phyloP scores from a whole-genome alignment of 805 yeast genomes.

The Metschnikowia picachoensis region DNA sequence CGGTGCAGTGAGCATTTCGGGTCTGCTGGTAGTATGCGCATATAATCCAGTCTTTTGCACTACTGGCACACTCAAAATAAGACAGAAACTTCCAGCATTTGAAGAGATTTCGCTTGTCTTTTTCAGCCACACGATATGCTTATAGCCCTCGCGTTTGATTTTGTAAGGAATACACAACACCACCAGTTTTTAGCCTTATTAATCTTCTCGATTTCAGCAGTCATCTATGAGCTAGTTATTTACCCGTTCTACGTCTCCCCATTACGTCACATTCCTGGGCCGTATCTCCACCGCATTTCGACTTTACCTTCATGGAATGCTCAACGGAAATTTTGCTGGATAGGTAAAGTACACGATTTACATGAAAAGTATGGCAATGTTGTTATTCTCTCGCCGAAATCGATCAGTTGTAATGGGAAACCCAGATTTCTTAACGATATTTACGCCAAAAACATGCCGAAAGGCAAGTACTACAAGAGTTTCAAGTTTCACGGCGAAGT shows the following conservation, averaged over 20 bases:
- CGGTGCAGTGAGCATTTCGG: too few relatives aligned
- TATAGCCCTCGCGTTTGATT: too few relatives aligned
- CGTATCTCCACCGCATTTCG: conserved; percentile 46
- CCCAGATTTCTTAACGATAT: conserved; percentile 48
- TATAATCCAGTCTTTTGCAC: too few relatives aligned
- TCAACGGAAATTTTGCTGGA: conserved; percentile 45
- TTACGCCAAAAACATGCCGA: conserved; percentile 53
- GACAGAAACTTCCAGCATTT: too few relatives aligned
- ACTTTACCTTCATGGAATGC: conserved; percentile 29
- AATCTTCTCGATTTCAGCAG: conserved; percentile 16
- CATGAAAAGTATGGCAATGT: conserved; percentile 60
- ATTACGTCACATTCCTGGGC: conserved; percentile 54
- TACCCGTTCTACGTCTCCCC: conserved; percentile 50
- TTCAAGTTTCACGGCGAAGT: conserved; percentile 54
- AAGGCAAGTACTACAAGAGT: conserved; percentile 55
- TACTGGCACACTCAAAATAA: too few relatives aligned
- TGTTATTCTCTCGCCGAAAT: conserved; percentile 57
- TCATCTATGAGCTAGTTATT: conserved; percentile 31
- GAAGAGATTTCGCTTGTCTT: too few relatives aligned
- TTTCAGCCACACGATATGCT: too few relatives aligned
- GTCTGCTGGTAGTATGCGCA: too few relatives aligned
- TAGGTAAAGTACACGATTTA: conserved; percentile 38
- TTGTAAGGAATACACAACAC: background rate
- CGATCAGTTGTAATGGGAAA: conserved; percentile 55
- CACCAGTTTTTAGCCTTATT: background rate